A percentile compares a stretch with the other conserved stretches of the same genome.
Evolutionary conservation across 2,329 filamentous ascomycete species (phyloP).

Genomic region (Ophiostoma angusticollis): DNA sequence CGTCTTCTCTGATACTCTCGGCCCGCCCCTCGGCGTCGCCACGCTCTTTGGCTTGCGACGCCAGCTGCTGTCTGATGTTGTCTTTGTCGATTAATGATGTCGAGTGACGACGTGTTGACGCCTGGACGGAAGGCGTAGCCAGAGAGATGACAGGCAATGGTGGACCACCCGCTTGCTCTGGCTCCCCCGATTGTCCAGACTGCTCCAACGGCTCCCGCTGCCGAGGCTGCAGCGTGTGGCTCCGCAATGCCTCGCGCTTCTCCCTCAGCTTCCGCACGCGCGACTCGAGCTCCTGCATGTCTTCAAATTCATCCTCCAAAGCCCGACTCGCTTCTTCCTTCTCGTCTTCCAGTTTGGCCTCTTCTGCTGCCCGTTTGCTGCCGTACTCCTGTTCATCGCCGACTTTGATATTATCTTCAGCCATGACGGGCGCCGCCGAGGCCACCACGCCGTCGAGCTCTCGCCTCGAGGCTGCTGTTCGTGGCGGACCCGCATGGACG

Average conservation of each 20-base stretch:
- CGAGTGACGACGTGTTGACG: conserved; percentile 13
- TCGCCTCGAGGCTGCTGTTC: conserved; percentile 12
- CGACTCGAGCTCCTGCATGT: conserved; percentile 68
- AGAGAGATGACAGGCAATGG: neutral
- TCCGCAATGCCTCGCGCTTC: conserved; percentile 53
- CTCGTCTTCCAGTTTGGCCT: conserved; percentile 49
- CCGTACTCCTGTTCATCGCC: conserved; percentile 37
- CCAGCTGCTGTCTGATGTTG: conserved; percentile 11
- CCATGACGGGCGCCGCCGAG: conserved; percentile 53
- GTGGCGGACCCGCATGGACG: conserved; percentile 41
- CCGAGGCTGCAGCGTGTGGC: conserved; percentile 19
- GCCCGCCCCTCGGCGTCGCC: conserved; percentile 27
- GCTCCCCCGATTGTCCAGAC: no score
- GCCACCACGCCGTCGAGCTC: conserved; percentile 37
- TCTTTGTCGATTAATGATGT: conserved; percentile 8
- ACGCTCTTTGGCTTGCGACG: conserved; percentile 21
- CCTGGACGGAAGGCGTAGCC: neutral
- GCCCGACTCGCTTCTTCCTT: conserved; percentile 63
- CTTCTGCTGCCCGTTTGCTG: conserved; percentile 40
- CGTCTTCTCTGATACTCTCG: conserved; percentile 25
- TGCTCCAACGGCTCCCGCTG: no score
- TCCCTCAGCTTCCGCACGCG: conserved; percentile 57
- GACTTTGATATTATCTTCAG: conserved; percentile 40
- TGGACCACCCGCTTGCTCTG: no score
- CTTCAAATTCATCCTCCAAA: conserved; percentile 65